Conservation (phyloP, 2,329 filamentous ascomycete genomes). For the Aspergillus carbonarius region DNA sequence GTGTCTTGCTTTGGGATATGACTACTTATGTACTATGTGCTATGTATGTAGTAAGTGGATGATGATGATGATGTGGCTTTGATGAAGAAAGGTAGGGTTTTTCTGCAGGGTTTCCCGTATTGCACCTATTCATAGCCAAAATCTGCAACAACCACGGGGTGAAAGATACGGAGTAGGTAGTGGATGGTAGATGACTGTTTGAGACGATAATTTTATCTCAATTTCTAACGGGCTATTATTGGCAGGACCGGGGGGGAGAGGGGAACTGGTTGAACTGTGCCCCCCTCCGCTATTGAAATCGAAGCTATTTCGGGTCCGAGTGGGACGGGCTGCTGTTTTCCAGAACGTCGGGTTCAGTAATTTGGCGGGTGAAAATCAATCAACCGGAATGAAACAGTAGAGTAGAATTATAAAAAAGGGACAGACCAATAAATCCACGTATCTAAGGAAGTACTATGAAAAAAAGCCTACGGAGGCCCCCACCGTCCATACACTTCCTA, state of each 20-base stretch:
- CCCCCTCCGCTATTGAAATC: constrained; percentile 3
- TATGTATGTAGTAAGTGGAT: background rate
- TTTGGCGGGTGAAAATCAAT: background rate
- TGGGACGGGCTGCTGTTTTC: background rate
- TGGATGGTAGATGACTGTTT: background rate
- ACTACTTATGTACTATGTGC: no score
- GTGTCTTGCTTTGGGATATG: no score
- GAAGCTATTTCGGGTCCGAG: constrained; percentile 1
- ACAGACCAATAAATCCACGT: background rate
- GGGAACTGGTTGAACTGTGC: background rate
- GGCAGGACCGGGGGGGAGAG: background rate
- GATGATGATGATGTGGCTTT: background rate
- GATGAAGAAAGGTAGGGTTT: background rate
- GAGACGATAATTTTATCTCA: background rate
- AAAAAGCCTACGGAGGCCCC: background rate
- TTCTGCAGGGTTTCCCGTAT: no score
- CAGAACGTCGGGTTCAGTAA: constrained; percentile 3
- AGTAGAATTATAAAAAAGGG: background rate
- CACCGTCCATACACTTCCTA: background rate
- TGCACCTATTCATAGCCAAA: background rate
- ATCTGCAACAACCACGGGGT: background rate
- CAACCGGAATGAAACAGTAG: background rate
- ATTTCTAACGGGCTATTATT: background rate
- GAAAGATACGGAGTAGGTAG: no score
- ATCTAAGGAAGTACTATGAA: background rate